A percentile compares a stretch with the other conserved stretches of the same genome.
Evolutionary conservation across 1,284 basidiomycete genomes (phyloP).

Genomic region (Trichosporon coremiiforme): DNA sequence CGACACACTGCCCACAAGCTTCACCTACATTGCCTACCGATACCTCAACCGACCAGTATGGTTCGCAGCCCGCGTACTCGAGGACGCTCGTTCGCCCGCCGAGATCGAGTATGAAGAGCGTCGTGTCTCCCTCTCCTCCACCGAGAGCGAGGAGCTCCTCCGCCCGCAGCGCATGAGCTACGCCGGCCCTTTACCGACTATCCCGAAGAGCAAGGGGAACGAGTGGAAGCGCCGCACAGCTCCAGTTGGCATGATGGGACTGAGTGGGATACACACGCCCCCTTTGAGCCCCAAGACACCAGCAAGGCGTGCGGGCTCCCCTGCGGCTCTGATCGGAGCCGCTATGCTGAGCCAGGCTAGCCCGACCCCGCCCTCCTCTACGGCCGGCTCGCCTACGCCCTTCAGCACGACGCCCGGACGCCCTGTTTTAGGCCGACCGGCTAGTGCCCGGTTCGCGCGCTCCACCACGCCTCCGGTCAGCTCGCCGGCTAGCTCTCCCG

Average conservation of each 20-base stretch:
- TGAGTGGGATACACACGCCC: constrained; percentile 7
- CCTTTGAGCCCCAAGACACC: not conserved
- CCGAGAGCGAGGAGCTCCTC: not conserved
- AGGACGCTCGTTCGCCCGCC: not conserved
- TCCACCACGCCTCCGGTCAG: not conserved
- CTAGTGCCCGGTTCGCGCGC: not conserved
- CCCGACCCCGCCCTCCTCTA: not conserved
- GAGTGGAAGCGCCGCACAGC: constrained; percentile 8
- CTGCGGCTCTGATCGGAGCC: not conserved
- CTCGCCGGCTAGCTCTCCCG: not conserved
- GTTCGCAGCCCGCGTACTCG: constrained; percentile 9
- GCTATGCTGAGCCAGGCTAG: not conserved
- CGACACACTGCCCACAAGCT: not conserved
- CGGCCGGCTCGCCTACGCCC: not conserved
- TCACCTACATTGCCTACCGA: constrained; percentile 13
- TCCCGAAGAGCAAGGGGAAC: not conserved
- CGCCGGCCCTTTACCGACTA: not conserved
- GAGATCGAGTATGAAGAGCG: not conserved
- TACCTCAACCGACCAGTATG: constrained; percentile 12
- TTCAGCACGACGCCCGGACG: not conserved
- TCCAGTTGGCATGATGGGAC: not conserved
- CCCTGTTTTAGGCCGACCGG: not conserved
- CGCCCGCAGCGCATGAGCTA: constrained; percentile 8
- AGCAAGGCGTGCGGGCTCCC: not conserved
- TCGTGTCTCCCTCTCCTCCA: not conserved